phyloP scores from a whole-genome alignment of 805 yeast species.

The Ogataea angusta region DNA sequence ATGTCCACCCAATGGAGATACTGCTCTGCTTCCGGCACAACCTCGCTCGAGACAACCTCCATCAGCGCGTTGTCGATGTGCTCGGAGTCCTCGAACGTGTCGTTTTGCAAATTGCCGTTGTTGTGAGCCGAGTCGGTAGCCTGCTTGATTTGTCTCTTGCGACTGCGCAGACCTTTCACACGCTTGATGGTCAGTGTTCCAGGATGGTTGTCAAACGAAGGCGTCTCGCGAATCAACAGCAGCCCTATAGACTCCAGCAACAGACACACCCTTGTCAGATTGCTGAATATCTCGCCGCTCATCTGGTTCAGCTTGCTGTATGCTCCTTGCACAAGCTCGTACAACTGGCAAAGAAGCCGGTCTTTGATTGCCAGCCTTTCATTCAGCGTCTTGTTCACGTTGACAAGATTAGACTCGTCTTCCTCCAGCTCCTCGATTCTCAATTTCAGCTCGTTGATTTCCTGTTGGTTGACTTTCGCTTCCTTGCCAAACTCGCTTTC shows the following conservation, averaged over 20 bases:
- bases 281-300: conserved; percentile 35
- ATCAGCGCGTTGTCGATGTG: conserved; percentile 34
- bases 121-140: conserved; percentile 15
- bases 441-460: conserved; percentile 44
- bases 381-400: conserved; percentile 39
- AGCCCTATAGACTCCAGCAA: conserved; percentile 76
- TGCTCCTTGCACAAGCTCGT: conserved; percentile 22
- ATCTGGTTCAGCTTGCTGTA: conserved; percentile 41
- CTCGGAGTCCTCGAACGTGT: conserved; percentile 25
- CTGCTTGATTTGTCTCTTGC: conserved; percentile 31
- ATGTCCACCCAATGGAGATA: conserved; percentile 48
- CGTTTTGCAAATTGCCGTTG: conserved; percentile 26
- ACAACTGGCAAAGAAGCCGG: conserved; percentile 19
- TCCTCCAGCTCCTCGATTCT: conserved; percentile 51
- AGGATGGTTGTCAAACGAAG: conserved; percentile 27
- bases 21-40: conserved; percentile 36
- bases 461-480: conserved; percentile 45
- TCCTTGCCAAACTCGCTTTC: conserved; percentile 59
- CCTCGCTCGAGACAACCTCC: conserved; percentile 38
- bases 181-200: conserved; percentile 55
- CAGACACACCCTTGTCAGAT: conserved; percentile 49
- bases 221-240: conserved; percentile 47
- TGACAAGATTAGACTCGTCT: conserved; percentile 39
- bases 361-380: conserved; percentile 26
- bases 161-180: conserved; percentile 72